Base-by-base conservation (phyloP, 352 stramenopile species). In the Detonula confervacea region DNA sequence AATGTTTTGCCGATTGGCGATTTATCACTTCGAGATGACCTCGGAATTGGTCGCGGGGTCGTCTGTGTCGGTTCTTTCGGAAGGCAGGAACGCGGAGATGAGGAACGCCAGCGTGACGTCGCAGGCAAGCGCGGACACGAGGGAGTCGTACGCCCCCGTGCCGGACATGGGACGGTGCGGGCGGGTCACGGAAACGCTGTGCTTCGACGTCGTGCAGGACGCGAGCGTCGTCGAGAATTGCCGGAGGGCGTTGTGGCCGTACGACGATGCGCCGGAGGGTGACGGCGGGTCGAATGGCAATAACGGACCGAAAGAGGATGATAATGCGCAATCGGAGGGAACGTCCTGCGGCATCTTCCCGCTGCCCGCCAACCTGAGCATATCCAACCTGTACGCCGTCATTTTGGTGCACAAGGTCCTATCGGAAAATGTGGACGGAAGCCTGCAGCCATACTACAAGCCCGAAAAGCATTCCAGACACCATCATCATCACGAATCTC, bases 341-440 rank as follows among this genome's bases (percentile, higher is more conserved):
- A 93, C 88, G 44, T 77, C 88, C 7, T 94, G 90, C 81, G 90
- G 90, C 47, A 77, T 95, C 1, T 95, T 95, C 47, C 86, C 90
- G 16, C 46, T 94, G 25, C 87, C 87, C 24, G 84, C 85, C 39
- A 88, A 91, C 61, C 52, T 93, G 0, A 89, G 80, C 67, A 87
- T 94, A 70, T 77, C 86, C 42, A 91, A 92, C 84, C 71, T 95
- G 0, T 93, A 92, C 56, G 90, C 82, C 18, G 84, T 93, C 37
- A 81, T 95, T 14, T 83, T 91, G 25, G 88, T 95, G 8, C 76
- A 92, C 27, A 94, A 91, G 72, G 87, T 92, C 11, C 57, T 95
- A 7, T 76, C 74, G 2, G 87, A 91, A 8, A 83, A 63, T 39
- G 44, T 30, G 35, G 81, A 87, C 60, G 24, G 61, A 18, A n/a